These are phyloP conservation scores for Termitomyces sp. DNA, from an alignment of 768 basidiomycete species.

Conservation along the genomic window DNA sequence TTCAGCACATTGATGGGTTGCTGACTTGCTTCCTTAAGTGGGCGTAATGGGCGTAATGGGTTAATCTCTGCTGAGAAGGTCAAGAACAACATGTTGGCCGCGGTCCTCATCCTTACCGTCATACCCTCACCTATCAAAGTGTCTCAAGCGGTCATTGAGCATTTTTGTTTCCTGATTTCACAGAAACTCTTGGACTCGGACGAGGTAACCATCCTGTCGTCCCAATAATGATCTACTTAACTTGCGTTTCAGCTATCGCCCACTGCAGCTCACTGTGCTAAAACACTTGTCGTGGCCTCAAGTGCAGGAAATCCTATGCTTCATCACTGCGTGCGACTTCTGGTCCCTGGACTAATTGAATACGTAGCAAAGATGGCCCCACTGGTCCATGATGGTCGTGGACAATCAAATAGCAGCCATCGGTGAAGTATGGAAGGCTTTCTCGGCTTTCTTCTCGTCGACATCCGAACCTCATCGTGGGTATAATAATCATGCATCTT, in stretches of 20 bases:
- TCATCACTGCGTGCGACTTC: constrained; percentile 64
- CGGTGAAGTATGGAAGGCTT: constrained; percentile 81
- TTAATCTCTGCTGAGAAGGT: constrained; percentile 75
- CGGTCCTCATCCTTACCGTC: constrained; percentile 82
- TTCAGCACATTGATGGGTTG: not conserved
- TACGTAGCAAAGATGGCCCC: constrained; percentile 72
- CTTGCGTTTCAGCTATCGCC: constrained; percentile 55
- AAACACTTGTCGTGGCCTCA: constrained; percentile 77
- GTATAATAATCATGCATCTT: constrained; percentile 23
- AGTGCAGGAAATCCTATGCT: constrained; percentile 63
- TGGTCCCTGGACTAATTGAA: constrained; percentile 82
- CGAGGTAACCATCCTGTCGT: constrained; percentile 46
- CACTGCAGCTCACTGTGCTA: constrained; percentile 89
- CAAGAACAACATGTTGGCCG: constrained; percentile 86
- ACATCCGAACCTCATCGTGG: constrained; percentile 62
- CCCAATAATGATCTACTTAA: not conserved
- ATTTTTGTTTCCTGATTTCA: constrained; percentile 79
- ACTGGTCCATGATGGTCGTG: constrained; percentile 55
- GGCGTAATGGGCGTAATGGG: constrained; percentile 81
- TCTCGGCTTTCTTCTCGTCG: constrained; percentile 59
- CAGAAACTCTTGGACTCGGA: constrained; percentile 71
- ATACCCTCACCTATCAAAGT: constrained; percentile 66
- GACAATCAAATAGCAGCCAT: constrained; percentile 62
- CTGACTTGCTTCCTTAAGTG: constrained; percentile 43
- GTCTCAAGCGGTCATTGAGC: constrained; percentile 75